phyloP scores from a whole-genome alignment of 106 monocot genomes.

The Dactylorhiza incarnata region DNA sequence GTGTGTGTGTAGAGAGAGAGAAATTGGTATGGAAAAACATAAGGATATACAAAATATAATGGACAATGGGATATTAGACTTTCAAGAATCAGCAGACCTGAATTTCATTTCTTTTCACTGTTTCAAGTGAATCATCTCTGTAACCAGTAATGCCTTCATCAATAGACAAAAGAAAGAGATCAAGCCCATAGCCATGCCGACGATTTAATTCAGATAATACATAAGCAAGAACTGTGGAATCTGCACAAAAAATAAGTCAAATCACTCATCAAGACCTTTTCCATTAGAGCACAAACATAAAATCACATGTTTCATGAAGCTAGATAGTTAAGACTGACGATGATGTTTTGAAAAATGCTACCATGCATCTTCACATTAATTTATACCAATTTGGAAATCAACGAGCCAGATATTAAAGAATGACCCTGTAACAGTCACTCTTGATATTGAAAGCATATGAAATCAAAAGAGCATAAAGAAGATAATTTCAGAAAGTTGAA shows the following conservation, averaged over 20 bases:
- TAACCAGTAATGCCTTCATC: constrained; percentile 99
- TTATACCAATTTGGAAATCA: not conserved
- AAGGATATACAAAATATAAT: not conserved
- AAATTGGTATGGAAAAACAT: not conserved
- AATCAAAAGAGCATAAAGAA: not conserved
- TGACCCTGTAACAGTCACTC: not conserved
- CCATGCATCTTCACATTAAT: not conserved
- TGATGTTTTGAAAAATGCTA: not conserved
- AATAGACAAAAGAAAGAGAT: constrained; percentile 89
- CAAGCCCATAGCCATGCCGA: constrained; percentile 68
- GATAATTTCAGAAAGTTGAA: not conserved
- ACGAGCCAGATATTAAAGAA: not conserved
- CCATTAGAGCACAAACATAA: not conserved
- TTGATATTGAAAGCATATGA: not conserved
- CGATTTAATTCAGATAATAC: constrained; percentile 85
- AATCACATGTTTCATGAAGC: not conserved
- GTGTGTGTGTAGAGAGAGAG: too few species aligned
- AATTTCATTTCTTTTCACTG: constrained; percentile 98
- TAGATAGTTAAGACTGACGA: not conserved
- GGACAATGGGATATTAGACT: not conserved
- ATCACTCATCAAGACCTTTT: not conserved
- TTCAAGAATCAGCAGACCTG: constrained; percentile 39
- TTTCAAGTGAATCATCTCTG: constrained; percentile 96
- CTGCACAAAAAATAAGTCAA: constrained; percentile 43
- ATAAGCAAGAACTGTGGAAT: constrained; percentile 98